Evolutionary conservation across 2,329 filamentous ascomycete genomes (phyloP).

Genomic region (Ophiognomonia clavigignenti-juglandacearum): DNA sequence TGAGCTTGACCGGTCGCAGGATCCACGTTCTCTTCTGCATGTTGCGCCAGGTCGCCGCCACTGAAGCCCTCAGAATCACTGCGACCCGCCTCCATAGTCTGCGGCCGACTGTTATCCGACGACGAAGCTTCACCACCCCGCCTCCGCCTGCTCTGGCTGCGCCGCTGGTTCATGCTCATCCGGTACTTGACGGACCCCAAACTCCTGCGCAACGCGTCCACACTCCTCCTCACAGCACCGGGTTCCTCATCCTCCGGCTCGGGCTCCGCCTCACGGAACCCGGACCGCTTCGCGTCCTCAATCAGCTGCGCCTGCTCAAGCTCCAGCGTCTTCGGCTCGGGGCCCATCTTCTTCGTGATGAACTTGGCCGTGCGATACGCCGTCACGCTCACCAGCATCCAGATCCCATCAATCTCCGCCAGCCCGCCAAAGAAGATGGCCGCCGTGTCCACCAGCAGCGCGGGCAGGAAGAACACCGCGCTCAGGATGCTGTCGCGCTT

Average conservation of each 20-base stretch:
- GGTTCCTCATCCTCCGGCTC: background rate
- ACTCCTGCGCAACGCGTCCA: background rate
- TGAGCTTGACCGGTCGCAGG: background rate
- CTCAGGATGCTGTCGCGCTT: constrained; percentile 1
- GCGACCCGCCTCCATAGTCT: background rate
- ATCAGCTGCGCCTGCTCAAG: constrained; percentile 3
- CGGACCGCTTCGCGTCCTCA: background rate
- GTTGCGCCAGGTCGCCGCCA: constrained; percentile 1
- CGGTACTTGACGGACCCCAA: background rate
- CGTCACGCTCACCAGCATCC: constrained; percentile 6
- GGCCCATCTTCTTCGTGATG: constrained; percentile 7
- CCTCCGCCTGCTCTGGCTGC: background rate
- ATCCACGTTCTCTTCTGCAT: constrained; percentile 1
- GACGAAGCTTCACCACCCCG: background rate
- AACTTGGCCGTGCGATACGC: background rate
- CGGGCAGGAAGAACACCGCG: constrained; percentile 5
- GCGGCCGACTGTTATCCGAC: background rate
- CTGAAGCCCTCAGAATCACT: background rate
- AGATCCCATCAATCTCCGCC: constrained; percentile 5
- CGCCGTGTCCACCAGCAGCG: background rate
- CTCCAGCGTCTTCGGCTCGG: constrained; percentile 6
- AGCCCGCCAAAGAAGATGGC: constrained; percentile 3
- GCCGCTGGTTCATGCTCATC: background rate
- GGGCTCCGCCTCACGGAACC: background rate
- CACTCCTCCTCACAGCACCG: background rate